Evolutionary conservation across 2,329 filamentous ascomycete genomes (phyloP), one percentile per base, ranked within the genome.

Genomic region (Aspergillus latus): DNA sequence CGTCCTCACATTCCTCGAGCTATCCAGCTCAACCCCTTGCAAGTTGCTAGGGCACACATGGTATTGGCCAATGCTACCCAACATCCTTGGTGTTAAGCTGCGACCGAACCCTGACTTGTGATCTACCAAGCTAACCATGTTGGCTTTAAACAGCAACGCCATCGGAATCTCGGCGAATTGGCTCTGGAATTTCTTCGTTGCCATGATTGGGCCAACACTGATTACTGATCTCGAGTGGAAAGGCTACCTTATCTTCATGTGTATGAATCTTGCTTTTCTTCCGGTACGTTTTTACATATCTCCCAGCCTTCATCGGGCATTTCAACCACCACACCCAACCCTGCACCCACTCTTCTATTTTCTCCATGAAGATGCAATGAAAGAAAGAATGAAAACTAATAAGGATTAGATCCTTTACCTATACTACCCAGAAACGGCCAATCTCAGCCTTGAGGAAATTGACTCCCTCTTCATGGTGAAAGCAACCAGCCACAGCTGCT

Each of bases 91-190:
- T 21, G 11, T 26, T 28, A 30, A 13, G 29, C 13, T 11, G n/a
- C 21, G 42, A 30, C 13, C 11, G 26, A 15, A 11, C 15, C 42
- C 29, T 44, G 15, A 21, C 16, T 21, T 26, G 26, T 28, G 15
- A 8, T n/a, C 40, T 26, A 43, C n/a, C 40, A 39, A 49, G 11
- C 51, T 44, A 50, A 50, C 37, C 43, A 34, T 37, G 36, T 42
- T 32, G n/a, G 26, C 37, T 32, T n/a, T 42, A 43, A 16, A 42
- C 40, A 68, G 66, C 32, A 62, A 66, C 9, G 78, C 80, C 4
- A 74, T 82, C 34, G 78, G 78, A 1, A 78, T 80, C 30, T 77
- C 74, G 0, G 71, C 74, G 1, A 81, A 81, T 59, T 81, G 78
- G 79, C 71, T 80, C 5, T 77, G 74, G 72, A 80, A 80, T 60